Evolutionary conservation across 2,329 filamentous ascomycete genomes (phyloP).

Genomic region (Lachnellula occidentalis): DNA sequence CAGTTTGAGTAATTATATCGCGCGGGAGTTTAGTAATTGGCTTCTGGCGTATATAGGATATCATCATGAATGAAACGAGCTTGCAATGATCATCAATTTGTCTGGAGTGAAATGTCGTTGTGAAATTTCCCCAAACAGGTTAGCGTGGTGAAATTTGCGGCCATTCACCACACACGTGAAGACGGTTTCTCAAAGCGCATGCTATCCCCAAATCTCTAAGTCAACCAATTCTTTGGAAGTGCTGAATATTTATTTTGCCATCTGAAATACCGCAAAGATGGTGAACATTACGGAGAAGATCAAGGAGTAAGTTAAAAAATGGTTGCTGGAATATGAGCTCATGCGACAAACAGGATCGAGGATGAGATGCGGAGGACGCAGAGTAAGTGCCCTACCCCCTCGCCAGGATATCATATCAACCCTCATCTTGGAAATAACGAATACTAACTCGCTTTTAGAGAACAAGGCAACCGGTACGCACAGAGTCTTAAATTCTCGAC

Average conservation of each 20-base stretch:
- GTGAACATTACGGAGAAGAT: slow-evolving; percentile 99
- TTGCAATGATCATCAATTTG: neutral
- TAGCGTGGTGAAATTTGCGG: slow-evolving; percentile 8
- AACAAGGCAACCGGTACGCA: slow-evolving; percentile 95
- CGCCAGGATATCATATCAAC: slow-evolving; percentile 14
- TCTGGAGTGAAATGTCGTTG: neutral
- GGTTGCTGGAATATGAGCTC: slow-evolving; percentile 9
- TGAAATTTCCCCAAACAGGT: neutral
- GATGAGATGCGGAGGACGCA: slow-evolving; percentile 99
- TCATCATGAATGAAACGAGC: slow-evolving; percentile 18
- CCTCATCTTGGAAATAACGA: neutral
- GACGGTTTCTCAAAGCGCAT: neutral
- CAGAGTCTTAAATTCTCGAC: slow-evolving; percentile 3
- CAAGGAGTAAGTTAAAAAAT: slow-evolving; percentile 69
- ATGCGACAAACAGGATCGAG: slow-evolving; percentile 69
- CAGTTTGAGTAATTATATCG: slow-evolving; percentile 11
- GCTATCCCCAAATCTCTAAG: neutral
- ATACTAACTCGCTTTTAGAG: slow-evolving; percentile 48
- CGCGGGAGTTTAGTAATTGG: slow-evolving; percentile 6
- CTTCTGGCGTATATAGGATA: slow-evolving; percentile 20
- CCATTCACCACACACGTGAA: slow-evolving; percentile 5
- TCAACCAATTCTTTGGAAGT: neutral
- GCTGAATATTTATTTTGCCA: neutral
- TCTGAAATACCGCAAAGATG: slow-evolving; percentile 53
- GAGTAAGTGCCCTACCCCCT: slow-evolving; percentile 54